Conservation (phyloP, 2,329 filamentous ascomycete species). For the Canariomyces notabilis region DNA sequence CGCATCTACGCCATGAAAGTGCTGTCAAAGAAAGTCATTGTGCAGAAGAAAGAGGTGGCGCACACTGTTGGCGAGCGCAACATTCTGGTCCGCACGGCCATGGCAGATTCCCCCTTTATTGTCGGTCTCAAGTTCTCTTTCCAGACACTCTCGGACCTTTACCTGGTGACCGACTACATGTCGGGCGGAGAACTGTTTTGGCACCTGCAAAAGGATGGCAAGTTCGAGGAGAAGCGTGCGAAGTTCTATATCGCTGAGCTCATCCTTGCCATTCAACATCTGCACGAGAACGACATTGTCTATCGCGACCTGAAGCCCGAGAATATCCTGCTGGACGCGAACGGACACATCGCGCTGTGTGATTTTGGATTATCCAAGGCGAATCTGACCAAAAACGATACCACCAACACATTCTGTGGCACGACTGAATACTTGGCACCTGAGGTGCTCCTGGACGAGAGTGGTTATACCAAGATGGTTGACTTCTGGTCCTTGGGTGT, state of each 20-base stretch:
- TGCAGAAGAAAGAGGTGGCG: constrained; percentile 98
- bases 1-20: constrained; percentile 99
- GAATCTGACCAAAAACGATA: constrained; percentile 93
- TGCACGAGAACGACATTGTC: constrained; percentile 95
- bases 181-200: constrained; percentile 97
- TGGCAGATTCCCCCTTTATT: constrained; percentile 93
- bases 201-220: constrained; percentile 95
- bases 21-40: constrained; percentile 97
- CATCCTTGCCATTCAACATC: constrained; percentile 88
- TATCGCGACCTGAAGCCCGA: constrained; percentile 97
- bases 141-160: constrained; percentile 92
- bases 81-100: constrained; percentile 93
- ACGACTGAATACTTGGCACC: constrained; percentile 97
- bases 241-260: constrained; percentile 99
- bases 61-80: constrained; percentile 97
- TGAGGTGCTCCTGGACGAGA: constrained; percentile 90
- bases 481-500: constrained; percentile 99
- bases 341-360: constrained; percentile 94
- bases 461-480: constrained; percentile 99
- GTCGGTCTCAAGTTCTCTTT: constrained; percentile 98
- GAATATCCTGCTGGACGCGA: constrained; percentile 94
- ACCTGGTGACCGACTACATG: constrained; percentile 99
- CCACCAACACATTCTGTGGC: constrained; percentile 97
- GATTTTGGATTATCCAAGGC: constrained; percentile 98
- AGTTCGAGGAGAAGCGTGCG: constrained; percentile 88